These are phyloP conservation scores for Leccinum arenicola DNA, from an alignment of 768 basidiomycete genomes.

Conservation along the genomic window DNA sequence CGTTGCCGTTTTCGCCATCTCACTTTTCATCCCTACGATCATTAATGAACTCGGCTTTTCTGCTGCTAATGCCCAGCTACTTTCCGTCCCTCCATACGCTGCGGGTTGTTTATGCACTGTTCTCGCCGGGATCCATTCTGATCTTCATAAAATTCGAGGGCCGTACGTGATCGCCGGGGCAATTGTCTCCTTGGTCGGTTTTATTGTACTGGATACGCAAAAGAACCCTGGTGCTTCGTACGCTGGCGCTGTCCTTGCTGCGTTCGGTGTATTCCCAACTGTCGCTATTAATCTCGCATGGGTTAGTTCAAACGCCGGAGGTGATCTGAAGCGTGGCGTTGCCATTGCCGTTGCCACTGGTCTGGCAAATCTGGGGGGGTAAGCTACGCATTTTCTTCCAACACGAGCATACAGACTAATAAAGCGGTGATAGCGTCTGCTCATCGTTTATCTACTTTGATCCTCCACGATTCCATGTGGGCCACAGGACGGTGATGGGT, in stretches of 20 bases:
- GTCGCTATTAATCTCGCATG: constrained; percentile 51
- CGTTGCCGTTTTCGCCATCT: constrained; percentile 43
- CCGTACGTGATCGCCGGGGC: constrained; percentile 46
- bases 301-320: constrained; percentile 54
- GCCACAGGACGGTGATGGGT: constrained; percentile 37
- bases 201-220: constrained; percentile 45
- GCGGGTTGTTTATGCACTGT: constrained; percentile 46
- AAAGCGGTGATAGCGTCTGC: constrained; percentile 28
- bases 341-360: constrained; percentile 49
- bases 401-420: constrained; percentile 1
- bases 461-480: constrained; percentile 36
- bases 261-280: constrained; percentile 51
- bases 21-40: constrained; percentile 50
- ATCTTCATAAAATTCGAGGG: constrained; percentile 42
- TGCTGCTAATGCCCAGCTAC: constrained; percentile 46
- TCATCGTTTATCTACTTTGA: constrained; percentile 42
- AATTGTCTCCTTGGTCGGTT: constrained; percentile 48
- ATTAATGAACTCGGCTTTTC: constrained; percentile 49
- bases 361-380: constrained; percentile 46
- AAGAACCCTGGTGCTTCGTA: constrained; percentile 33
- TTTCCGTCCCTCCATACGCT: constrained; percentile 51
- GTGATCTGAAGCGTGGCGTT: constrained; percentile 51
- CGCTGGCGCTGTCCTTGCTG: constrained; percentile 46
- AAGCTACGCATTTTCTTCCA: constrained; percentile 18
- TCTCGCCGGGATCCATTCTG: constrained; percentile 40